A percentile compares a stretch with the other conserved stretches of the same genome.
Conservation (phyloP, 2,329 filamentous ascomycete species). For the Aspergillus unguis region DNA sequence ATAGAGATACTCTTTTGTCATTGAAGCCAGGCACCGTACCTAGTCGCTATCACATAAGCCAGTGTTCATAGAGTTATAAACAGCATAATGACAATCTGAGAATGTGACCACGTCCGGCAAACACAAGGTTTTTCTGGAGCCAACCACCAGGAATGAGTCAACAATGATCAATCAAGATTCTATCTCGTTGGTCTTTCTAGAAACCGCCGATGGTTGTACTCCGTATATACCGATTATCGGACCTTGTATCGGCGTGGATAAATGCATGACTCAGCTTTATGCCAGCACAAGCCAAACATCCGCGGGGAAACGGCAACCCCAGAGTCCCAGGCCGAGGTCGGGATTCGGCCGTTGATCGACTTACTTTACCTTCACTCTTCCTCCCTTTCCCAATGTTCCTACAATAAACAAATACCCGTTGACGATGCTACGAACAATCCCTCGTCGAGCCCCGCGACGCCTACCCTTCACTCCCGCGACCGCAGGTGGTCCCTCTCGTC, state of each 20-base stretch:
- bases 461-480: constrained; percentile 19
- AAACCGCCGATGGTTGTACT: not conserved
- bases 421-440: constrained; percentile 36
- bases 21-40: no score
- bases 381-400: not conserved
- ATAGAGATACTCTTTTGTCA: no score
- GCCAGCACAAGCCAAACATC: constrained; percentile 1
- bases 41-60: no score
- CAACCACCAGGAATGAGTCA: no score
- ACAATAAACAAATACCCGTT: not conserved
- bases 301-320: constrained; percentile 16
- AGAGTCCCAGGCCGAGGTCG: constrained; percentile 13
- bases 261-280: not conserved
- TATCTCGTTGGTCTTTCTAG: not conserved
- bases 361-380: not conserved
- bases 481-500: constrained; percentile 22
- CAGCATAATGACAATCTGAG: no score
- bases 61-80: no score
- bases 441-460: constrained; percentile 37
- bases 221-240: not conserved
- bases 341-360: constrained; percentile 13
- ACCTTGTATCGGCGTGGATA: not conserved
- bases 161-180: no score
- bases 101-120: no score
- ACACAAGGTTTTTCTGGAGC: no score